Evolutionary conservation across 2,329 filamentous ascomycete species (phyloP).

Genomic region (Neurospora crassa): DNA sequence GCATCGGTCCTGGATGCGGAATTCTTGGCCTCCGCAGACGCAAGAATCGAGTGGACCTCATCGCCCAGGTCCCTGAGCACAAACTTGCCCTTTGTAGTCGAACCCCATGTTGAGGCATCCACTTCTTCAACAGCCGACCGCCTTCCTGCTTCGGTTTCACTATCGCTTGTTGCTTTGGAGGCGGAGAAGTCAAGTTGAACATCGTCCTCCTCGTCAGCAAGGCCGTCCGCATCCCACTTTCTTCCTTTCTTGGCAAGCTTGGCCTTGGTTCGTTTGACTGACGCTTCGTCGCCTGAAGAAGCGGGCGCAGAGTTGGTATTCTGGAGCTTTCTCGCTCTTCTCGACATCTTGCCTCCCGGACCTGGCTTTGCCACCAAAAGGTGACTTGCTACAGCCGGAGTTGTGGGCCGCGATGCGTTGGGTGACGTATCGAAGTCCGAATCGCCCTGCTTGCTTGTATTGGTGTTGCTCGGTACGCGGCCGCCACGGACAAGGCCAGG

Average conservation of each 20-base stretch:
- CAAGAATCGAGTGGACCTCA: conserved; percentile 83
- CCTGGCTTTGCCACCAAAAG: conserved; percentile 65
- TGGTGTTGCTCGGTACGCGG: conserved; percentile 17
- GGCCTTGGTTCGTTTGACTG: conserved; percentile 47
- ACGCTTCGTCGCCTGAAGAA: conserved; percentile 78
- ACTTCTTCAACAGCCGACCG: conserved; percentile 61
- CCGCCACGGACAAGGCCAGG: conserved; percentile 32
- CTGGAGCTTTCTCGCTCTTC: conserved; percentile 62
- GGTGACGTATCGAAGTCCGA: conserved; percentile 62
- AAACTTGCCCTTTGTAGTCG: conserved; percentile 83
- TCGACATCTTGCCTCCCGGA: conserved; percentile 67
- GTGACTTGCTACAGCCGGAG: conserved; percentile 56
- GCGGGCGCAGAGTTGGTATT: conserved; percentile 56
- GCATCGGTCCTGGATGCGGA: conserved; percentile 33
- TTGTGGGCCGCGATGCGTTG: conserved; percentile 68
- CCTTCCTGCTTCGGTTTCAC: conserved; percentile 41
- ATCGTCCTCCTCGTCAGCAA: conserved; percentile 73
- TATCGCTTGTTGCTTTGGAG: conserved; percentile 42
- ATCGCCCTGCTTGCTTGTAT: conserved; percentile 39
- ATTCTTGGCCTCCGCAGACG: conserved; percentile 59
- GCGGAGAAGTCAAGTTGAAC: conserved; percentile 85
- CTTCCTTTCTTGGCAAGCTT: conserved; percentile 71
- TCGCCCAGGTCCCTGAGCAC: conserved; percentile 88
- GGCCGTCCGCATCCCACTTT: conserved; percentile 85
- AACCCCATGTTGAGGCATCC: conserved; percentile 74